These are phyloP conservation scores for Cotoneaster glaucophyllus DNA, from an alignment of 306 rosid genomes.

Conservation along the genomic window DNA sequence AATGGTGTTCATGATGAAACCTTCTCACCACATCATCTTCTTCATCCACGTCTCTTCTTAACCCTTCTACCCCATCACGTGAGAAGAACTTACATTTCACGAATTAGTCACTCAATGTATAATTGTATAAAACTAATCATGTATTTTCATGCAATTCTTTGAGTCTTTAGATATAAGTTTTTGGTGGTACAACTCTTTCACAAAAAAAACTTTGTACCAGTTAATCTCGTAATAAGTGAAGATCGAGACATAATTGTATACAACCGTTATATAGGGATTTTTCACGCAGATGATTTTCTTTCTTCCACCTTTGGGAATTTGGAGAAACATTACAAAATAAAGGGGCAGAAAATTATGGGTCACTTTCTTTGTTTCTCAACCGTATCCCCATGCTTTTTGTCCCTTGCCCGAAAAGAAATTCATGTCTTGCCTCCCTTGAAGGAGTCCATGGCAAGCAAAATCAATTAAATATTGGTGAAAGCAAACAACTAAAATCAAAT, in stretches of 20 bases:
- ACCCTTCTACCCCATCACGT: too few species aligned
- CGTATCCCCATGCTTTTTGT: slow-evolving; percentile 76
- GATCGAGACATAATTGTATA: neutral
- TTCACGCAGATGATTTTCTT: too few species aligned
- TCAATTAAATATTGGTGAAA: slow-evolving; percentile 40
- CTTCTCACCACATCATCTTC: slow-evolving; percentile 15
- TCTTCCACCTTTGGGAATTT: slow-evolving; percentile 22
- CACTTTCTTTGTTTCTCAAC: slow-evolving; percentile 50
- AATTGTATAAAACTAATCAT: too few species aligned
- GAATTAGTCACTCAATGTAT: too few species aligned
- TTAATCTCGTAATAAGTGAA: neutral
- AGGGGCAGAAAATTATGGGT: slow-evolving; percentile 21
- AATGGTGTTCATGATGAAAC: slow-evolving; percentile 59
- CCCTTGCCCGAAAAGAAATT: slow-evolving; percentile 74
- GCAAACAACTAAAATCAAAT: slow-evolving; percentile 25
- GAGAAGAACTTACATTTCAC: too few species aligned
- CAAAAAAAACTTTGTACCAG: too few species aligned
- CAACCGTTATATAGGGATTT: too few species aligned
- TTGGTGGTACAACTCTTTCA: neutral
- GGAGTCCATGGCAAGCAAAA: slow-evolving; percentile 50
- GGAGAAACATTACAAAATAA: slow-evolving; percentile 1
- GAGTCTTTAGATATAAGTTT: neutral
- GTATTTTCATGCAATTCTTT: neutral
- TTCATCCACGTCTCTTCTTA: too few species aligned
- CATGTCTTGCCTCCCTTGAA: slow-evolving; percentile 73